These are phyloP conservation scores for Rhipidocladum racemiflorum DNA, from an alignment of 176 grass and related monocot genomes.

Conservation along the genomic window DNA sequence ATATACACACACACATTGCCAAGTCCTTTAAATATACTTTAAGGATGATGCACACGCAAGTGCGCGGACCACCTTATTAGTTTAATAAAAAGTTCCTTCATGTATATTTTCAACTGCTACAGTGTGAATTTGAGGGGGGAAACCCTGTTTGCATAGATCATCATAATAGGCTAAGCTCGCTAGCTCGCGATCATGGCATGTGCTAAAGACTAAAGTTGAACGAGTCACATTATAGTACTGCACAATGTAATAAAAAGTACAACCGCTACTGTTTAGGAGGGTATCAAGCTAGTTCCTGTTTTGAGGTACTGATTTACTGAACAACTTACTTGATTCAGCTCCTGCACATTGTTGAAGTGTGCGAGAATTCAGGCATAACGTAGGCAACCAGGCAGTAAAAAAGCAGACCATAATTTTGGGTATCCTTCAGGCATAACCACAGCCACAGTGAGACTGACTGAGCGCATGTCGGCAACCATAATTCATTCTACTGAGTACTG, in stretches of 20 bases:
- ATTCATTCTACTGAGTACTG: neutral
- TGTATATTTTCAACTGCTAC: slow-evolving; percentile 7
- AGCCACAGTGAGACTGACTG: neutral
- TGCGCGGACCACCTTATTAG: no score
- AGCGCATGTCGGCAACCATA: neutral
- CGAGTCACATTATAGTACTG: neutral
- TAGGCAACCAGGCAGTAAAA: neutral
- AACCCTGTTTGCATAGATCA: neutral
- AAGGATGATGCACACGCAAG: no score
- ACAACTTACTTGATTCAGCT: neutral
- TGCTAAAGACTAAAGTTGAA: neutral
- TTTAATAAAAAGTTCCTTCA: no score
- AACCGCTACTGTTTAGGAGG: neutral
- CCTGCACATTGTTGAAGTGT: neutral
- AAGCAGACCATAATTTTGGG: slow-evolving; percentile 11
- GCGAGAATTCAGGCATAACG: neutral
- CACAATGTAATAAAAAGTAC: neutral
- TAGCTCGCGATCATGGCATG: neutral
- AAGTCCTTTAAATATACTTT: no score
- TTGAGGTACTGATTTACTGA: neutral
- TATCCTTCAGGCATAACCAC: neutral
- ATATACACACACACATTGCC: no score
- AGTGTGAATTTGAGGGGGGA: neutral
- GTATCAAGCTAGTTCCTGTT: neutral
- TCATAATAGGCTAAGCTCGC: neutral